Percentiles rank a stretch among this genome's conserved stretches.
Conservation (phyloP, 768 basidiomycete species). For the Pulveroboletus sp. region DNA sequence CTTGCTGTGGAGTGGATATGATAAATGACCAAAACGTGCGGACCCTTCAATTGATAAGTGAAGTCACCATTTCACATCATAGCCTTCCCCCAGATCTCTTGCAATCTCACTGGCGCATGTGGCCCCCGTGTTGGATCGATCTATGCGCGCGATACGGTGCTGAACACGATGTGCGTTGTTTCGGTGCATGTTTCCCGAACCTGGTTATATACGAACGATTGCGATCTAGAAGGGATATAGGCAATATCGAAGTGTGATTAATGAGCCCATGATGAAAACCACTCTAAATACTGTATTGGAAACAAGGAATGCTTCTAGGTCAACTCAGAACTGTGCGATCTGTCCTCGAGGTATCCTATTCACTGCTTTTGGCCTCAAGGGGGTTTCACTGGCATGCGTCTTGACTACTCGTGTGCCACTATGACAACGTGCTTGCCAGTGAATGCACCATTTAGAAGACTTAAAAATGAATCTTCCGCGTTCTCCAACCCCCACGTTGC, state of each 20-base stretch:
- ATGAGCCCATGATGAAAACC: neutral
- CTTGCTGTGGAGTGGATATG: neutral
- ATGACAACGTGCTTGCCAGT: constrained; percentile 7
- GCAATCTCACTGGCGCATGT: neutral
- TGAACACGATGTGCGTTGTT: neutral
- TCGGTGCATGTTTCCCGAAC: constrained; percentile 1
- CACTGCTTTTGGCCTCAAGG: neutral
- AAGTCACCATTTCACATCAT: neutral
- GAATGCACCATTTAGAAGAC: constrained; percentile 8
- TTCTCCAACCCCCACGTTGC: constrained; percentile 37
- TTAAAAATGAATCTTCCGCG: neutral
- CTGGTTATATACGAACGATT: constrained; percentile 1
- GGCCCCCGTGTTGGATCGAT: neutral
- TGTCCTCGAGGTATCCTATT: neutral
- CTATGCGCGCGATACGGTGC: neutral
- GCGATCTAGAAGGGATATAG: neutral
- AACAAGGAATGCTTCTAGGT: neutral
- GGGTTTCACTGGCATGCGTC: neutral
- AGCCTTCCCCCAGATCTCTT: neutral
- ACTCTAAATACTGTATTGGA: neutral
- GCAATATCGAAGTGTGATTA: neutral
- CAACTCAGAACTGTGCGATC: neutral
- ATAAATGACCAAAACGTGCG: no score
- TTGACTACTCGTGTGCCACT: constrained; percentile 3
- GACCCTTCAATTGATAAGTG: neutral